These are phyloP conservation scores for Phellopilus nigrolimitatus DNA, from an alignment of 1,284 basidiomycete species.

Conservation along the genomic window DNA sequence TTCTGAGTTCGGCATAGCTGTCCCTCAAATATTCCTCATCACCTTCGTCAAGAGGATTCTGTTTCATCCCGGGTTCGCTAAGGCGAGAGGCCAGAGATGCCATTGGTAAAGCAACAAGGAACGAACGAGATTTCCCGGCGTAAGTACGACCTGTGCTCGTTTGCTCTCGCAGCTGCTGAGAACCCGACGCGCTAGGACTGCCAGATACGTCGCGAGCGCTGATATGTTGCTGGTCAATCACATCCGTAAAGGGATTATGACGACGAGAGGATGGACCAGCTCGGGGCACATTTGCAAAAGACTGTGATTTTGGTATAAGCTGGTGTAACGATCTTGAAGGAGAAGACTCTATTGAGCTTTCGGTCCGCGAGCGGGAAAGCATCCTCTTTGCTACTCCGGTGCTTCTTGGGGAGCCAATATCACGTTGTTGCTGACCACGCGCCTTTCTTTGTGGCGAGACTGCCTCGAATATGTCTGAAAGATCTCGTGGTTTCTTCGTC, in stretches of 20 bases:
- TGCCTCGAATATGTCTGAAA: conserved; percentile 34
- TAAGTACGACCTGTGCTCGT: conserved; percentile 46
- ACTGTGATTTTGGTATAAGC: conserved; percentile 33
- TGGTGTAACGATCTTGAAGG: conserved; percentile 22
- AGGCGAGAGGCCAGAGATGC: conserved; percentile 24
- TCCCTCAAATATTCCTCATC: conserved; percentile 58
- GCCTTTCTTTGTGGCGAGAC: conserved; percentile 20
- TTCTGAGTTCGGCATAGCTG: conserved; percentile 63
- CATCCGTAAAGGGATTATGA: conserved; percentile 9
- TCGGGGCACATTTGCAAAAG: conserved; percentile 30
- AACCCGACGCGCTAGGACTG: conserved; percentile 2
- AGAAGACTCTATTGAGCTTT: conserved; percentile 42
- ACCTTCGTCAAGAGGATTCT: conserved; percentile 22
- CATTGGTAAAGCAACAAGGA: conserved; percentile 43
- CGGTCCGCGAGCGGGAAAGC: conserved; percentile 47
- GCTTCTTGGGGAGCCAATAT: conserved; percentile 12
- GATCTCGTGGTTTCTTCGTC: conserved; percentile 28
- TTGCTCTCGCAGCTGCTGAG: conserved; percentile 14
- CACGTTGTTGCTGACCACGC: conserved; percentile 15
- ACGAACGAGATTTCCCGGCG: conserved; percentile 69
- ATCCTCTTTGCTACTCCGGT: conserved; percentile 38
- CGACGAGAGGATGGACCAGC: conserved; percentile 19
- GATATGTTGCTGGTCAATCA: background rate
- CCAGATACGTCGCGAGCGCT: background rate
- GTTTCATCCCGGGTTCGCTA: conserved; percentile 24